Percentiles rank a stretch among this genome's conserved stretches.
These are phyloP conservation scores for Oidium heveae DNA, from an alignment of 2,329 filamentous ascomycete species.

Conservation along the genomic window DNA sequence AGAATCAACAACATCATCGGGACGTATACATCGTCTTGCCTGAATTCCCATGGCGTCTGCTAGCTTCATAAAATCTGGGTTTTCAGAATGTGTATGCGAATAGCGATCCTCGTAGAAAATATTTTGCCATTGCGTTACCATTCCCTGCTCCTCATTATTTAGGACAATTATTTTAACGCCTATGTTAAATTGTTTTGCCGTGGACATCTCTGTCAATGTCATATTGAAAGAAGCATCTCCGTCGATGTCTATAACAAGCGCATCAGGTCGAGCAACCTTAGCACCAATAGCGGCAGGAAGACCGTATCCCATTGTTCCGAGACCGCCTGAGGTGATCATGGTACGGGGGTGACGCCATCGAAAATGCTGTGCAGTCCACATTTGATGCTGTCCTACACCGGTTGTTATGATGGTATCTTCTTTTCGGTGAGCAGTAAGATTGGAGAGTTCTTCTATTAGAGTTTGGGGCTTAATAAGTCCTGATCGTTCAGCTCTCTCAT, in stretches of 20 bases:
- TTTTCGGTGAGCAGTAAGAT: conserved; percentile 58
- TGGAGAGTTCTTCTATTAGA: conserved; percentile 71
- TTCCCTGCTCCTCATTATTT: conserved; percentile 95
- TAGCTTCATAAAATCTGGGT: conserved; percentile 89
- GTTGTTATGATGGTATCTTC: conserved; percentile 71
- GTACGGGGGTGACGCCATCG: conserved; percentile 75
- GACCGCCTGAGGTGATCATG: conserved; percentile 89
- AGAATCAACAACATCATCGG: conserved; percentile 50
- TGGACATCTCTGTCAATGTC: conserved; percentile 87
- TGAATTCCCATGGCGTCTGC: conserved; percentile 78
- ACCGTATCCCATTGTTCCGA: conserved; percentile 90
- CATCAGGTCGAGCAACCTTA: conserved; percentile 48
- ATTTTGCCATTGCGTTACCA: conserved; percentile 97
- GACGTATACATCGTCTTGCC: conserved; percentile 43
- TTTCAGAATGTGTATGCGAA: conserved; percentile 76
- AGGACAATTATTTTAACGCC: conserved; percentile 83
- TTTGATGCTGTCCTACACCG: conserved; percentile 93
- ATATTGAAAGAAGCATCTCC: conserved; percentile 98
- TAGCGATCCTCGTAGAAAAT: conserved; percentile 92
- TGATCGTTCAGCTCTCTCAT: conserved; percentile 49
- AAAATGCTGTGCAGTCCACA: conserved; percentile 97
- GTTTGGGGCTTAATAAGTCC: conserved; percentile 86
- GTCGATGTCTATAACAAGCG: conserved; percentile 68
- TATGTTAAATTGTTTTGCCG: conserved; percentile 86
- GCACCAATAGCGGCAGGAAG: conserved; percentile 86